Base-by-base conservation (phyloP, 2,329 filamentous ascomycete genomes). In the Periconia sp. region DNA sequence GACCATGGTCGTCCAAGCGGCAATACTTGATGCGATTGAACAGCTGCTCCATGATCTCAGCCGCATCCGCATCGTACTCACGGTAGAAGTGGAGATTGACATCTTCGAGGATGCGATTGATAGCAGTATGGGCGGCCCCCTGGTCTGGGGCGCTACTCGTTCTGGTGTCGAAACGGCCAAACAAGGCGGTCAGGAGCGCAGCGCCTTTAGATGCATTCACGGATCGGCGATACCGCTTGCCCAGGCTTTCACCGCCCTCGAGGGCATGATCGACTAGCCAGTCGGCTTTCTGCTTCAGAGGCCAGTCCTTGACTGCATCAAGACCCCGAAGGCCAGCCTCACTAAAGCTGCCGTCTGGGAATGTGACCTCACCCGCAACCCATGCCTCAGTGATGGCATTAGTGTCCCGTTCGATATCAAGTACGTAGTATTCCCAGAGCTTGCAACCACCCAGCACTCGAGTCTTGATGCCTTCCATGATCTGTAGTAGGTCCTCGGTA, bases 1-100 rank as follows among this genome's bases (percentile, higher is more conserved):
- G 94, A 0, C 94, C 94, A 65, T 97, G 82, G 0, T 90, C 87
- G 53, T 97, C 94, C n/a, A 99, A 73, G 26, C 94, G 87, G 50
- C 92, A 83, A 73, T 99, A 99, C 70, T 96, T 96, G 74, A 92
- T 89, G 48, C 95, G 86, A 66, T 96, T 95, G 76, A 87, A 95
- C 18, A 97, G 75, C 70, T 99, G 92, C 50, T 96, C 86, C 42
- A 96, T 79, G 54, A 96, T 94, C 52, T 88, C 88, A 18, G 82
- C 82, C 9, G 88, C 78, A 65, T 99, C 94, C 15, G 74, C 76
- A 64, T 99, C 91, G 67, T 95, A 99, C 70, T 99, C 94, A 52
- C 86, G 82, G 74, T 99, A 99, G 62, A 92, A 88, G 2, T 87
- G 82, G 23, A 96, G 77, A 61, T 99, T 99, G 57, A 94, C 75